Evolutionary conservation across 257 asterid species (phyloP), one percentile per base, ranked within the genome.

Genomic region (Thymus quinquecostatus): DNA sequence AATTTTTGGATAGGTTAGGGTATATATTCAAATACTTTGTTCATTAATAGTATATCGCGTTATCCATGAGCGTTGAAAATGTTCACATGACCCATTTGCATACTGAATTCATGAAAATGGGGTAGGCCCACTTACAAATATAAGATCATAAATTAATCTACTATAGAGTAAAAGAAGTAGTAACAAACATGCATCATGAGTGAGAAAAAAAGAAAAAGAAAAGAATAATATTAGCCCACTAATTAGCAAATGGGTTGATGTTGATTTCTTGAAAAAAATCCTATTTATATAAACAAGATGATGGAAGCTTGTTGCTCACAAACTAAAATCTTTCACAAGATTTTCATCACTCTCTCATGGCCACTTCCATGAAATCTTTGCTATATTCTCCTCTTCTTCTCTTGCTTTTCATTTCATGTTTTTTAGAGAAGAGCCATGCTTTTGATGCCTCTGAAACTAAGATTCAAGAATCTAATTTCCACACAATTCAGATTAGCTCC

Each of bases 401-500:
- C 11, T 50, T 64, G 34, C 30, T 47, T 33, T 11, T 69, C 10
- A 2, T 75, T 57, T 71, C 78, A 67, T 68, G 75, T 56, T 66
- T 61, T 5, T 10, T 38, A 40, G 45, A 59, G 44, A 53, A 29
- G 67, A 72, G 30, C 53, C 10, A 56, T 47, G 73, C 67, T 57
- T 41, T 71, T 29, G 68, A 71, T 47, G 64, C 51, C 43, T 55
- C 51, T 72, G 49, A 62, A 30, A 41, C 33, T 6, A 65, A 11
- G 40, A 36, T n/a, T 32, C 14, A 68, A 64, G n/a, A 4, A 50
- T 71, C 69, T 51, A 38, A 38, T 38, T 73, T 75, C 40, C 83
- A 75, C 41, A 82, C 83, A 6, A 41, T 82, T 70, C 63, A 79
- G 69, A 21, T 79, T 45, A 73, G 38, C 62, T 82, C 86, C 59